Base-by-base conservation (phyloP, 164 flowering plant genomes). In the Piper longum region DNA sequence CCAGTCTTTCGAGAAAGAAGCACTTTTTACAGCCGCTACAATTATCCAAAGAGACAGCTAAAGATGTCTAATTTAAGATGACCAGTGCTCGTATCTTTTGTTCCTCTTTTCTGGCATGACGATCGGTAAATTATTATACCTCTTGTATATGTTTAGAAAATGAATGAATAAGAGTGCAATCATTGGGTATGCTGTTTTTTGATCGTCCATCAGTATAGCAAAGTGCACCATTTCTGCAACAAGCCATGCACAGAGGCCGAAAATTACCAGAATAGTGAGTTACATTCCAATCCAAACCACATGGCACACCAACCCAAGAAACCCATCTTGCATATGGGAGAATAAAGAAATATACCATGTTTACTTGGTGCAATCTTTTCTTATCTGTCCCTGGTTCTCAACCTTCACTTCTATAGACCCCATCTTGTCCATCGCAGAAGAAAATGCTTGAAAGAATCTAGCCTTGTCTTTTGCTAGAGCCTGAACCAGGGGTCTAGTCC, bases 361-460 rank as follows among this genome's bases (percentile, higher is more conserved):
- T 51, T 48, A 69, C 51, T 43, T 58, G 41, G 72, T 79, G 77
- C 98, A 92, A 63, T 78, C 78, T 67, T 55, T 86, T 76, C 96
- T 81, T 56, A 69, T 83, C 80, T 85, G 97, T 43, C 92, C 97
- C 71, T 83, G 86, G 26, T 65, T 68, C 41, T 92, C 97, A 57
- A 81, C 78, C 70, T 85, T 87, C 45, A 88, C 85, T 39, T 83
- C 92, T 19, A 85, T 81, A 1, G 78, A 64, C 0, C 99, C 93
- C 96, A 95, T 79, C 65, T 80, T 91, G 5, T 83, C 97, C 91
- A 91, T 91, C 1, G 89, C 95, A n/a, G 39, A 58, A 0, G 81
- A 75, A 74, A 95, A 95, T 3, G 83, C 92, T 65, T 79, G 75
- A 61, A 88, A 87, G 66, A 91, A 95, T 69, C 42, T 73, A 19